Percentiles rank a stretch among this genome's conserved stretches.
phyloP scores from a whole-genome alignment of 2,329 filamentous ascomycete genomes.

The Paradendryphiella salina region DNA sequence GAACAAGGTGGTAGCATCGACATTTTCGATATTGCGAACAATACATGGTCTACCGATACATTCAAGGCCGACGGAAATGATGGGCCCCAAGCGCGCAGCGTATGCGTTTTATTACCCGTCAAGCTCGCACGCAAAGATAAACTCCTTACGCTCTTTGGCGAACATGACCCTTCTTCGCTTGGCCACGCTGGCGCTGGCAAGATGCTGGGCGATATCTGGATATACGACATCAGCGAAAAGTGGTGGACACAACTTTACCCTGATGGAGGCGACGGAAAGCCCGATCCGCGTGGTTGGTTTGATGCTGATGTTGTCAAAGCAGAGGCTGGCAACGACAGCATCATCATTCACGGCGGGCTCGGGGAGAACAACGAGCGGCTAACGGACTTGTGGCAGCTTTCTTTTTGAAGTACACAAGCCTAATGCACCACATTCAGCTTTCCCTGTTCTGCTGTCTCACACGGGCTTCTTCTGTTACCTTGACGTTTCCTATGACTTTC shows the following conservation, averaged over 20 bases:
- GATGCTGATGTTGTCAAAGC: slow-evolving; percentile 52
- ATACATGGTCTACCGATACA: slow-evolving; percentile 49
- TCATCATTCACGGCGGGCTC: slow-evolving; percentile 58
- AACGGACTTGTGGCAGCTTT: slow-evolving; percentile 55
- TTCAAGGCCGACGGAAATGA: slow-evolving; percentile 50
- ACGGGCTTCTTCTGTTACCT: background rate
- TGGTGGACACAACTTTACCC: slow-evolving; percentile 42
- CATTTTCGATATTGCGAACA: slow-evolving; percentile 52
- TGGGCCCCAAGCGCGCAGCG: slow-evolving; percentile 57
- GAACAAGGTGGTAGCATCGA: slow-evolving; percentile 75
- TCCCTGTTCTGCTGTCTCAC: too few relatives aligned
- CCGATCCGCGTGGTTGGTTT: slow-evolving; percentile 58
- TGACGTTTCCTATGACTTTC: too few relatives aligned
- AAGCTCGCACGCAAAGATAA: slow-evolving; percentile 40
- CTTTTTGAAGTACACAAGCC: slow-evolving; percentile 25
- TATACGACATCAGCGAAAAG: slow-evolving; percentile 46
- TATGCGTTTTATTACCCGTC: slow-evolving; percentile 53
- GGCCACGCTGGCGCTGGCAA: slow-evolving; percentile 61
- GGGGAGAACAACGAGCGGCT: slow-evolving; percentile 57
- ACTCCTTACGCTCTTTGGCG: slow-evolving; percentile 58
- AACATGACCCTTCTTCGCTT: slow-evolving; percentile 57
- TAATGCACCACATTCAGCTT: background rate
- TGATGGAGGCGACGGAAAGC: slow-evolving; percentile 31
- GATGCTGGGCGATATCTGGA: slow-evolving; percentile 59
- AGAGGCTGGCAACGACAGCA: slow-evolving; percentile 36